Conservation (phyloP, 2,329 filamentous ascomycete genomes). For the Alternaria brassicae region DNA sequence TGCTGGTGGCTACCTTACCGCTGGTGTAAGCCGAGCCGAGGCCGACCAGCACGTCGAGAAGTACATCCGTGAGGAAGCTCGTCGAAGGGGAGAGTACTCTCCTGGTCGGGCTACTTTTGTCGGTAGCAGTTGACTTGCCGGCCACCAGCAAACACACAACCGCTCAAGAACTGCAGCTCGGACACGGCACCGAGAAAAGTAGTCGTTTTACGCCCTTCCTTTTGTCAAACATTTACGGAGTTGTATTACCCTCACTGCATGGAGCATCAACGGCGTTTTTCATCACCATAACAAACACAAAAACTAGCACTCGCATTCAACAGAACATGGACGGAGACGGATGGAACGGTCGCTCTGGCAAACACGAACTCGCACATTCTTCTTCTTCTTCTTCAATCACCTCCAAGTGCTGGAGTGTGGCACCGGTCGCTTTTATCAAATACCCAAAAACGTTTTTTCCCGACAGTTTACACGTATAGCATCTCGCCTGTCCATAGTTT, state of each 20-base stretch:
- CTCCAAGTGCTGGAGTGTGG: slow-evolving; percentile 49
- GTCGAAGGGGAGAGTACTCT: slow-evolving; percentile 46
- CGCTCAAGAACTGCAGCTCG: slow-evolving; percentile 1
- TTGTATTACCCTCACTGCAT: slow-evolving; percentile 19
- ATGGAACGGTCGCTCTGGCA: slow-evolving; percentile 14
- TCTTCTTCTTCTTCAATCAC: slow-evolving; percentile 32
- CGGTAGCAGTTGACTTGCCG: slow-evolving; percentile 43
- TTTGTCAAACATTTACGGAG: slow-evolving; percentile 15
- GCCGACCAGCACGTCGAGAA: slow-evolving; percentile 53
- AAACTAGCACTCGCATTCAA: slow-evolving; percentile 6
- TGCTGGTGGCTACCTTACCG: slow-evolving; percentile 55
- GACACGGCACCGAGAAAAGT: slow-evolving; percentile 6
- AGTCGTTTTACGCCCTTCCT: not conserved
- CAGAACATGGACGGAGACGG: slow-evolving; percentile 7
- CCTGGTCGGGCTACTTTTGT: slow-evolving; percentile 39
- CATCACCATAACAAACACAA: slow-evolving; percentile 26
- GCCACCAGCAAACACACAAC: slow-evolving; percentile 7
- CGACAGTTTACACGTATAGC: slow-evolving; percentile 16
- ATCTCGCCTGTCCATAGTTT: slow-evolving; percentile 41
- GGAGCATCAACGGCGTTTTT: slow-evolving; percentile 45
- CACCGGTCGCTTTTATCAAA: slow-evolving; percentile 38
- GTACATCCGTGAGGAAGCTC: slow-evolving; percentile 56
- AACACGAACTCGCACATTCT: slow-evolving; percentile 25
- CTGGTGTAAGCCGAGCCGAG: slow-evolving; percentile 51
- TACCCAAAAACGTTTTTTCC: slow-evolving; percentile 21